Base-by-base conservation (phyloP, 257 asterid species). In the Apocynum venetum region DNA sequence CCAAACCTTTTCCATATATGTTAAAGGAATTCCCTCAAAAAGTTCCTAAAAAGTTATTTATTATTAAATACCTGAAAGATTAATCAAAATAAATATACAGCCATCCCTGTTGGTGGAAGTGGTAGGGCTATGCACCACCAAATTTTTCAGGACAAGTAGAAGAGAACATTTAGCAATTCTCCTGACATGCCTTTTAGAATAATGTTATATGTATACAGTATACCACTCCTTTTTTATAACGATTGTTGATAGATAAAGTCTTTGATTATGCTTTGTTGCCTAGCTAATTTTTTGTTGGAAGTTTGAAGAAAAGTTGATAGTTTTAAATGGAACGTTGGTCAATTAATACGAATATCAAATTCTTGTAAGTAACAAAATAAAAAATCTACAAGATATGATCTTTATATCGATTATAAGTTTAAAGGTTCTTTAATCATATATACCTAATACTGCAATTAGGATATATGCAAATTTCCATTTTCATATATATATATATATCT, bases 61-160 rank as follows among this genome's bases (percentile, higher is more conserved):
- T 15, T 65, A 70, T 19, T 19, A 57, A 57, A 46, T 48, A 55
- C 41, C 53, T 51, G 12, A 52, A 57, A 65, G 10, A 10, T 63
- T 47, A 52, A 47, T 41, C 1, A 9, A 77, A 49, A 13, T 40
- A 31, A 78, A 49, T 4, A 77, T 76, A 65, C 57, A 75, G 80
- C 82, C 79, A 77, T 84, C 87, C 65, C 76, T 81, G 82, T 76
- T 87, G 77, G 78, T 69, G 68, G 75, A 83, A 88, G 89, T 86
- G 90, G 88, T 87, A 83, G 86, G 92, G 85, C 75, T 75, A 63
- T 56, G 85, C 73, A 77, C 61, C 82, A 47, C 71, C n/a, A 78
- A 73, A 71, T 49, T 20, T 20, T 57, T 79, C 77, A 79, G 77
- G 76, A 72, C 81, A 67, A 71, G 25, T 14, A 56, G 71, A 17